Conservation (phyloP, 2,329 filamentous ascomycete genomes). For the Cadophora gregata region DNA sequence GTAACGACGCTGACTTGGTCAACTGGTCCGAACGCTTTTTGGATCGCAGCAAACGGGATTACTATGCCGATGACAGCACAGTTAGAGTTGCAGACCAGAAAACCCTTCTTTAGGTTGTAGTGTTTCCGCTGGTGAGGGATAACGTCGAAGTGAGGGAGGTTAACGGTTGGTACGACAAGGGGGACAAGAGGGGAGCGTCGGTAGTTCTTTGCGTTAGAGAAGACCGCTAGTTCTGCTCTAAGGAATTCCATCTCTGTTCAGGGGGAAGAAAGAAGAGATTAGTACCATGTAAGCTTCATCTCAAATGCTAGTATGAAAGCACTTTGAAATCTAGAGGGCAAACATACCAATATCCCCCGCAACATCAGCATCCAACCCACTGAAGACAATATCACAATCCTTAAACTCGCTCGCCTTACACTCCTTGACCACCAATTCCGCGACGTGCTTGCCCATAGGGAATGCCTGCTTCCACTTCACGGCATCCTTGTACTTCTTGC, state of each 20-base stretch:
- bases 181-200: conserved; percentile 88
- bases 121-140: conserved; percentile 86
- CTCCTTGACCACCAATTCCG: conserved; percentile 82
- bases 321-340: neutral
- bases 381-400: conserved; percentile 94
- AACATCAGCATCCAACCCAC: conserved; percentile 88
- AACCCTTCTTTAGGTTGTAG: conserved; percentile 78
- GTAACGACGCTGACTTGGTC: conserved; percentile 81
- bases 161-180: conserved; percentile 93
- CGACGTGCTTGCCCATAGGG: conserved; percentile 78
- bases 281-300: neutral
- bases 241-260: conserved; percentile 88
- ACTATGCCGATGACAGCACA: conserved; percentile 97
- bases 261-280: neutral
- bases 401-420: conserved; percentile 83
- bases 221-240: conserved; percentile 85
- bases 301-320: neutral
- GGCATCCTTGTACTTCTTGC: conserved; percentile 94
- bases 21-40: conserved; percentile 84
- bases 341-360: conserved; percentile 84
- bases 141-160: conserved; percentile 83
- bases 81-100: conserved; percentile 97
- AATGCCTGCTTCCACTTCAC: conserved; percentile 92
- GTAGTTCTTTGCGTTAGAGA: conserved; percentile 99
- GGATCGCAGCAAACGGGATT: conserved; percentile 90